Base-by-base conservation (phyloP, 2,329 filamentous ascomycete genomes). In the Podosphaera leucotricha region DNA sequence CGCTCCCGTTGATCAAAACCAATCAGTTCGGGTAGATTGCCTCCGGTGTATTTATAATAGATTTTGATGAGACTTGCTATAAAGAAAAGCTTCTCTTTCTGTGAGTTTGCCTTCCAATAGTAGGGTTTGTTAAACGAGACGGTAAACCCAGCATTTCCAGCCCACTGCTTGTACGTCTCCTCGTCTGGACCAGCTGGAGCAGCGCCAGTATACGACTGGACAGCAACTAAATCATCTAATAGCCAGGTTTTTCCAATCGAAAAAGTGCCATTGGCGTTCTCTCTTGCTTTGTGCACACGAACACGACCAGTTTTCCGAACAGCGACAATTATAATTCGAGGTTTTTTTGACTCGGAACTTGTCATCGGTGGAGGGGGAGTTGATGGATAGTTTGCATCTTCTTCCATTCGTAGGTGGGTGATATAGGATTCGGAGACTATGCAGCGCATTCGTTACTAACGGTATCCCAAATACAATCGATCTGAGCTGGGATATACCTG, bases 201-300 rank as follows among this genome's bases (percentile, higher is more conserved):
- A 62, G 72, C 60, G 38, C 76, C 69, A 6, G 75, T 78, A 57
- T 78, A 95, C 21, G 84, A 90, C 59, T 92, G 80, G 51, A 98
- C 81, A 39, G 72, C 70, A 3, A 72, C 71, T 41, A 98, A 65
- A 57, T 98, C 90, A 61, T 95, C 87, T 52, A 98, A 71, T 59
- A 86, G 81, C 90, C 90, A 98, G 2, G 90, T 93, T 64, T 98
- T 98, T 52, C 90, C 90, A 52, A 98, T 93, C 18, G 87, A 95
- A 61, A 94, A 98, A 20, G 82, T 76, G 45, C 85, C 85, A 60
- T 93, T 94, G 45, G 72, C 68, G 59, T 98, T 98, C 64, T 98
- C 90, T 54, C 92, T 79, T 46, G 85, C 87, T 62, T 98, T 98
- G 67, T 98, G 90, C 66, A 98, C 76, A 55, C 86, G 81, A 42